Evolutionary conservation across 225 moss, liverwort and hornwort species (phyloP).

Genomic region (Marchantia paleacea): DNA sequence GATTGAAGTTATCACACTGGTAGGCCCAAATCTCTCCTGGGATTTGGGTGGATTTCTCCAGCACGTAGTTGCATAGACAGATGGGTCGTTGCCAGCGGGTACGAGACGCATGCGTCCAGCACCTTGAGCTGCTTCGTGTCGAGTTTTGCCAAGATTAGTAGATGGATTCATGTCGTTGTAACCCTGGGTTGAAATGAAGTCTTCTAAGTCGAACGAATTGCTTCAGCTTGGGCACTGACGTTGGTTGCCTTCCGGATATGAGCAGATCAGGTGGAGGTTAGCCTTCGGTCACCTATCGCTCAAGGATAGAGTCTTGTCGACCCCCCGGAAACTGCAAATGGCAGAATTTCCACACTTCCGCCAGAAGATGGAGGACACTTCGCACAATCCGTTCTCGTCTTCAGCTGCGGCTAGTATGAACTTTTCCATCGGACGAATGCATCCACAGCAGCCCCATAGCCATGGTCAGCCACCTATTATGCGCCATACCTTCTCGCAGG

Average conservation of each 20-base stretch:
- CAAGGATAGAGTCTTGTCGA: slow-evolving; percentile 5
- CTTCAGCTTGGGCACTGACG: neutral
- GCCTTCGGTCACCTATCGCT: neutral
- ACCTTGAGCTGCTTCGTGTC: neutral
- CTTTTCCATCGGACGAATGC: slow-evolving; percentile 47
- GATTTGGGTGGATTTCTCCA: neutral
- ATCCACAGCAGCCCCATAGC: slow-evolving; percentile 14
- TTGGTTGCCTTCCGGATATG: neutral
- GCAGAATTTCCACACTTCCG: slow-evolving; percentile 14
- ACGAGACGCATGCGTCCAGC: too few species aligned
- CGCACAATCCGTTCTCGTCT: slow-evolving; percentile 3
- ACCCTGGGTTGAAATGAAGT: neutral
- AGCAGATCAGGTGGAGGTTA: slow-evolving; percentile 26
- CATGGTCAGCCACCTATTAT: neutral
- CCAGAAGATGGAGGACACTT: slow-evolving; percentile 16
- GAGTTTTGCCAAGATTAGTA: neutral
- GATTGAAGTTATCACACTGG: neutral
- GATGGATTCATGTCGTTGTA: neutral
- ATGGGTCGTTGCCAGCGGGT: neutral
- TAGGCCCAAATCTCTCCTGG: too few species aligned
- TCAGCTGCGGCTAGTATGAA: slow-evolving; percentile 17
- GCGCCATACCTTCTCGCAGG: slow-evolving; percentile 14
- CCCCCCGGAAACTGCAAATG: slow-evolving; percentile 8
- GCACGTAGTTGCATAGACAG: neutral
- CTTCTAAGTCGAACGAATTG: neutral